A percentile compares a stretch with the other conserved stretches of the same genome.
Conservation (phyloP, 2,329 filamentous ascomycete genomes). For the Plenodomus tracheiphilus region DNA sequence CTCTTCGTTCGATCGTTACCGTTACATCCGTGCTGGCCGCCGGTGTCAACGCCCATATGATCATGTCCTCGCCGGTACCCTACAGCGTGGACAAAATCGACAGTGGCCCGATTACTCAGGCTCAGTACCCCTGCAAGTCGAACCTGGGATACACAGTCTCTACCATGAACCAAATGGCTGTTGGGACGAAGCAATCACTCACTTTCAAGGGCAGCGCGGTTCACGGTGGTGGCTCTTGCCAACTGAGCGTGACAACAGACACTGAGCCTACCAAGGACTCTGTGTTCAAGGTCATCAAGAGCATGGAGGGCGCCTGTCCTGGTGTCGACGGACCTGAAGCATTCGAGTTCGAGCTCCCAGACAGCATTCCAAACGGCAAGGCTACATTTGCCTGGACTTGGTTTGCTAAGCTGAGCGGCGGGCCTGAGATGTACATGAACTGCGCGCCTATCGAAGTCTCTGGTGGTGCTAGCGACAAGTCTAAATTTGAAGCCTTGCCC, state of each 20-base stretch:
- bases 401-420: constrained; percentile 79
- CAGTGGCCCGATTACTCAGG: constrained; percentile 65
- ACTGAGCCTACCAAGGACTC: constrained; percentile 59
- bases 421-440: constrained; percentile 89
- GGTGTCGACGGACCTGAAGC: constrained; percentile 57
- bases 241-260: constrained; percentile 73
- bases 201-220: constrained; percentile 71
- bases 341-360: constrained; percentile 73
- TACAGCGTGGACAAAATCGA: constrained; percentile 56
- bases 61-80: constrained; percentile 69
- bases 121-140: constrained; percentile 73
- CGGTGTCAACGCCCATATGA: constrained; percentile 71
- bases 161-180: constrained; percentile 54
- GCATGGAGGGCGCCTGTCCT: constrained; percentile 84
- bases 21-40: constrained; percentile 58
- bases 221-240: constrained; percentile 91
- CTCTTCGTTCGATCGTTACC: constrained; percentile 56
- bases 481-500: constrained; percentile 65
- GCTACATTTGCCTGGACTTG: constrained; percentile 90
- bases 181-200: constrained; percentile 66
- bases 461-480: constrained; percentile 53
- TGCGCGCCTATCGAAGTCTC: constrained; percentile 75
- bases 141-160: constrained; percentile 36
- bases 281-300: constrained; percentile 86
- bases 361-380: constrained; percentile 71